These are phyloP conservation scores for Lactarius pseudohatsudake DNA, from an alignment of 768 basidiomycete genomes.

Conservation along the genomic window DNA sequence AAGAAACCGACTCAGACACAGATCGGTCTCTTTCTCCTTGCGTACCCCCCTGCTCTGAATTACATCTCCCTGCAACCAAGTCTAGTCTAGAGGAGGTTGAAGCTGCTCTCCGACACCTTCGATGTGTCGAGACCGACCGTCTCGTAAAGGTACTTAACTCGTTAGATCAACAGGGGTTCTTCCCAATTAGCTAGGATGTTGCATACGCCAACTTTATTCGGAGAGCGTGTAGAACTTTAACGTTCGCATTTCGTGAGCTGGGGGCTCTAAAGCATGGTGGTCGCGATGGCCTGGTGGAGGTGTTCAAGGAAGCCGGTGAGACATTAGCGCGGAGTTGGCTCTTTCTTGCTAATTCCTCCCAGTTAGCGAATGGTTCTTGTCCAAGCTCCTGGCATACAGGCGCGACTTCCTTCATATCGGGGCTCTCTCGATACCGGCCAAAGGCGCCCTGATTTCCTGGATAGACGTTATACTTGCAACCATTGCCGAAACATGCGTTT, in stretches of 20 bases:
- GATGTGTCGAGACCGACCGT: slow-evolving; percentile 6
- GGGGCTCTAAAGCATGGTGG: neutral
- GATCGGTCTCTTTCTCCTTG: slow-evolving; percentile 23
- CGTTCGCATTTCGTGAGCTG: slow-evolving; percentile 11
- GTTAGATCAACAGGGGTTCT: slow-evolving; percentile 21
- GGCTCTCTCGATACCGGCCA: slow-evolving; percentile 25
- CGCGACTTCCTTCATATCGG: slow-evolving; percentile 48
- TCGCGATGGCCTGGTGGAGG: slow-evolving; percentile 7
- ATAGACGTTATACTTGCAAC: slow-evolving; percentile 60
- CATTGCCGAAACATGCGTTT: slow-evolving; percentile 42
- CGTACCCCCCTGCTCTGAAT: slow-evolving; percentile 13
- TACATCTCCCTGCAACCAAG: neutral
- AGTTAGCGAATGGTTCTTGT: slow-evolving; percentile 19
- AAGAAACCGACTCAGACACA: slow-evolving; percentile 56
- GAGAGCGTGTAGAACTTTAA: slow-evolving; percentile 9
- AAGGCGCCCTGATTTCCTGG: slow-evolving; percentile 46
- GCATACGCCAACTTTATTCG: slow-evolving; percentile 17
- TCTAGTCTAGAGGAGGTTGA: slow-evolving; percentile 2
- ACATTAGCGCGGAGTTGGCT: neutral
- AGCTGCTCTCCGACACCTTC: slow-evolving; percentile 4
- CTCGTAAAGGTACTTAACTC: slow-evolving; percentile 14
- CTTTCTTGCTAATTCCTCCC: neutral
- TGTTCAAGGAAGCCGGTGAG: slow-evolving; percentile 17
- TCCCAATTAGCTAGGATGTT: slow-evolving; percentile 17
- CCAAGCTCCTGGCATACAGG: slow-evolving; percentile 52